Evolutionary conservation across 2,329 filamentous ascomycete genomes (phyloP).

Genomic region (Raffaelea albimanens): DNA sequence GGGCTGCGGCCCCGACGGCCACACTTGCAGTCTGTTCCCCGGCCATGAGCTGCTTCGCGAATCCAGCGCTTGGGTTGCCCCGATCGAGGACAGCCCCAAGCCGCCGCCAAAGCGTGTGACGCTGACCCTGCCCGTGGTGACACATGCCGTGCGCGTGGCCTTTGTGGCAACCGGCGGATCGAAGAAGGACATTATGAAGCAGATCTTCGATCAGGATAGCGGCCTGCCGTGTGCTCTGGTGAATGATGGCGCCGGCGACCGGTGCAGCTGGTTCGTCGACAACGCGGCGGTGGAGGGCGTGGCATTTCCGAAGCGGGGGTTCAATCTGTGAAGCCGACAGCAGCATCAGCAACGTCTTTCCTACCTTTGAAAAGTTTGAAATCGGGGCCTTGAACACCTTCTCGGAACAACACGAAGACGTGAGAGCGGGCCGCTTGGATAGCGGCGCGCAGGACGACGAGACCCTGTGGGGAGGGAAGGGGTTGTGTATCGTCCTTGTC

Average conservation of each 20-base stretch:
- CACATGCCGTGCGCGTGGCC: slow-evolving; percentile 74
- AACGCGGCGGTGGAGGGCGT: slow-evolving; percentile 78
- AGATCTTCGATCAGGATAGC: slow-evolving; percentile 79
- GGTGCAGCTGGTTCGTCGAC: slow-evolving; percentile 94
- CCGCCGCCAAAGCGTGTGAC: slow-evolving; percentile 87
- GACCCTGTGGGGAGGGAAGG: no score
- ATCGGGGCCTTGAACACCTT: not conserved
- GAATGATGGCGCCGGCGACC: slow-evolving; percentile 74
- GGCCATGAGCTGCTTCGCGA: slow-evolving; percentile 80
- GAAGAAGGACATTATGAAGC: slow-evolving; percentile 87
- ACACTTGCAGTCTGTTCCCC: slow-evolving; percentile 95
- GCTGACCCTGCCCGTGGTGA: slow-evolving; percentile 82
- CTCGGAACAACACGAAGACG: no score
- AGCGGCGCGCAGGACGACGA: no score
- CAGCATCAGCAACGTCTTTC: no score
- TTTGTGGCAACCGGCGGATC: slow-evolving; percentile 85
- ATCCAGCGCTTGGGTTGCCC: slow-evolving; percentile 80
- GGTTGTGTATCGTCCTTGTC: no score
- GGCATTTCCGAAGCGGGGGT: slow-evolving; percentile 65
- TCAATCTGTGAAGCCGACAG: slow-evolving; percentile 29
- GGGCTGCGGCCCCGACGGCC: slow-evolving; percentile 89
- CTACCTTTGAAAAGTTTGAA: no score
- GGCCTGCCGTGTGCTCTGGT: slow-evolving; percentile 79
- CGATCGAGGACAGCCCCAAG: slow-evolving; percentile 90
- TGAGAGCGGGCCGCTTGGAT: not conserved